Conservation (phyloP, 176 grass and related monocot species). For the Musa troglodytarum region DNA sequence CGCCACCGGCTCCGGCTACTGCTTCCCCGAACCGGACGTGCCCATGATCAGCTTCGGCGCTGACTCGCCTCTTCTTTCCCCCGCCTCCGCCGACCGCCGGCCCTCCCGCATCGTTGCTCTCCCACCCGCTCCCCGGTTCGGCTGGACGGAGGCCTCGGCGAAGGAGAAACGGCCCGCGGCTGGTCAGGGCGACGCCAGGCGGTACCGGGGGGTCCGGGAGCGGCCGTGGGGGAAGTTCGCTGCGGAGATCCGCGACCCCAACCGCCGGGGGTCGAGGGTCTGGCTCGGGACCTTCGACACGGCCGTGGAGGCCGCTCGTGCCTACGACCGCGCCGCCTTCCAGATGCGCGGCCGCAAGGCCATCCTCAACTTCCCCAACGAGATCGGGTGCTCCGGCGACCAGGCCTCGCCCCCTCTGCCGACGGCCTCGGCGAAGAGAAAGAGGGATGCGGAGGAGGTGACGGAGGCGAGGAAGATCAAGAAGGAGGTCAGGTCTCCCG, state of each 20-base stretch:
- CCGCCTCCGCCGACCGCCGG: slow-evolving; percentile 16
- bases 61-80: background rate
- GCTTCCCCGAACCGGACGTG: background rate
- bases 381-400: background rate
- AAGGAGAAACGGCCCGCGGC: background rate
- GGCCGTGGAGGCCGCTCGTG: slow-evolving; percentile 76
- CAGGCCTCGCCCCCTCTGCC: background rate
- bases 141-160: background rate
- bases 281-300: slow-evolving; percentile 97
- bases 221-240: slow-evolving; percentile 94
- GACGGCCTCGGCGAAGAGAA: background rate
- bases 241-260: slow-evolving; percentile 81
- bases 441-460: slow-evolving; percentile 4
- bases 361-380: slow-evolving; percentile 71
- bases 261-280: slow-evolving; percentile 79
- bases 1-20: background rate
- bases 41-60: background rate
- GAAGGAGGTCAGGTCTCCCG: background rate
- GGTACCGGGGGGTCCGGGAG: slow-evolving; percentile 78
- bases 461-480: background rate
- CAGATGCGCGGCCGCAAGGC: slow-evolving; percentile 88
- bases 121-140: background rate
- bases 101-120: background rate
- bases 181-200: slow-evolving; percentile 36
- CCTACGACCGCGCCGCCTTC: slow-evolving; percentile 80